A percentile compares a stretch with the other conserved stretches of the same genome.
These are phyloP conservation scores for Hypoxylon sp. DNA, from an alignment of 2,329 filamentous ascomycete species.

Conservation along the genomic window DNA sequence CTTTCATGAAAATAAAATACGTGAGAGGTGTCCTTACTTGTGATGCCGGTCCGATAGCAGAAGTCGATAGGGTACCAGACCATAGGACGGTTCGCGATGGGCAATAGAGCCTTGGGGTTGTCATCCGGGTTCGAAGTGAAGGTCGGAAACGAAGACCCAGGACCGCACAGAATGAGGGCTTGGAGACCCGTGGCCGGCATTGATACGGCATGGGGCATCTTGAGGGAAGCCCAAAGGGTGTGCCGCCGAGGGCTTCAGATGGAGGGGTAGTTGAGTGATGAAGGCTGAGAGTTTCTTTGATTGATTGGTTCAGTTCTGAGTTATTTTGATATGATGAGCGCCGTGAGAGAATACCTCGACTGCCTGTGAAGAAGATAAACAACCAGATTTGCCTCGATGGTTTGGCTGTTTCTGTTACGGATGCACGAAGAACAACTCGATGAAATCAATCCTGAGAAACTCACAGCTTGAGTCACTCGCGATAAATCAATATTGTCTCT, in stretches of 20 bases:
- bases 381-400: background rate
- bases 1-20: background rate
- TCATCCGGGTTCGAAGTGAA: constrained; percentile 83
- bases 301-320: background rate
- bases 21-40: constrained; percentile 59
- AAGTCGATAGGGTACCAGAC: constrained; percentile 90
- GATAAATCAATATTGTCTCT: no score
- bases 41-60: constrained; percentile 82
- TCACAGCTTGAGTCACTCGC: background rate
- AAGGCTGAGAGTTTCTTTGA: background rate
- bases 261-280: constrained; percentile 23
- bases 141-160: constrained; percentile 81
- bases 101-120: constrained; percentile 81
- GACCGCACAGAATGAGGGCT: constrained; percentile 83
- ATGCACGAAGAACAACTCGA: background rate
- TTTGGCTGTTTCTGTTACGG: background rate
- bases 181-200: constrained; percentile 81
- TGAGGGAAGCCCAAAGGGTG: constrained; percentile 26
- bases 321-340: no score
- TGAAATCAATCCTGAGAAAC: background rate
- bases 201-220: constrained; percentile 78
- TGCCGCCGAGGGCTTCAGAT: constrained; percentile 15
- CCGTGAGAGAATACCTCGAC: background rate
- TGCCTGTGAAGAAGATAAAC: background rate
- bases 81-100: constrained; percentile 86